These are phyloP conservation scores for Aspergillus kassunensis DNA, from an alignment of 495 filamentous ascomycete genomes.

Conservation along the genomic window DNA sequence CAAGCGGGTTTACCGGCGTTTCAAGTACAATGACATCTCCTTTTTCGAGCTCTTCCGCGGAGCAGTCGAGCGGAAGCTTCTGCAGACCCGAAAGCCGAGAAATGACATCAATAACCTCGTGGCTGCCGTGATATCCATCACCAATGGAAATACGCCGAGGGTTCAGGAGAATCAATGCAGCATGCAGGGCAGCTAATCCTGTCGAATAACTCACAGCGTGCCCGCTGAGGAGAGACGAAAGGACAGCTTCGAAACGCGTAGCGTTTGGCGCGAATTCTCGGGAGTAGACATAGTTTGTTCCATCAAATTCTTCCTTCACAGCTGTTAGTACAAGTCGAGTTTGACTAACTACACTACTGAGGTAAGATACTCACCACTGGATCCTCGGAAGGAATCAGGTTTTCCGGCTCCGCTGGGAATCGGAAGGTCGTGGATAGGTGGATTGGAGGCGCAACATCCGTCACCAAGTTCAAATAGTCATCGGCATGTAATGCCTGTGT, in stretches of 20 bases:
- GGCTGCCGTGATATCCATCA: constrained; percentile 88
- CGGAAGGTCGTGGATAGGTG: constrained; percentile 87
- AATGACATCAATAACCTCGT: constrained; percentile 72
- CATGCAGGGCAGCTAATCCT: constrained; percentile 84
- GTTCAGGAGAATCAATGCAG: constrained; percentile 69
- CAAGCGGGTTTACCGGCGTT: constrained; percentile 86
- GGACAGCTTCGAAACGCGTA: constrained; percentile 75
- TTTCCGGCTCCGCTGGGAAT: constrained; percentile 64
- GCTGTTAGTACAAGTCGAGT: neutral
- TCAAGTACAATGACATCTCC: constrained; percentile 91
- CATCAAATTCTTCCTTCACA: constrained; percentile 23
- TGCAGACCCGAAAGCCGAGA: constrained; percentile 64
- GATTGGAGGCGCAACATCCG: constrained; percentile 79
- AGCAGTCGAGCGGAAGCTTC: constrained; percentile 60
- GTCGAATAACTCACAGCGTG: constrained; percentile 75
- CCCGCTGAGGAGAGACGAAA: constrained; percentile 68
- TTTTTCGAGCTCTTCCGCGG: constrained; percentile 48
- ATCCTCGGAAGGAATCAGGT: constrained; percentile 48
- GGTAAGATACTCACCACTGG: constrained; percentile 16
- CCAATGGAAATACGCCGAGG: constrained; percentile 74
- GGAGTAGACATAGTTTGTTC: constrained; percentile 64
- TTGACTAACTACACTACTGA: too few species aligned
- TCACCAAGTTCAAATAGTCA: constrained; percentile 64
- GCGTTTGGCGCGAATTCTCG: constrained; percentile 69
- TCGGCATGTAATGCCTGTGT: constrained; percentile 83